Evolutionary conservation across 495 filamentous ascomycete species (phyloP).

Genomic region (Endocarpon pusillum): DNA sequence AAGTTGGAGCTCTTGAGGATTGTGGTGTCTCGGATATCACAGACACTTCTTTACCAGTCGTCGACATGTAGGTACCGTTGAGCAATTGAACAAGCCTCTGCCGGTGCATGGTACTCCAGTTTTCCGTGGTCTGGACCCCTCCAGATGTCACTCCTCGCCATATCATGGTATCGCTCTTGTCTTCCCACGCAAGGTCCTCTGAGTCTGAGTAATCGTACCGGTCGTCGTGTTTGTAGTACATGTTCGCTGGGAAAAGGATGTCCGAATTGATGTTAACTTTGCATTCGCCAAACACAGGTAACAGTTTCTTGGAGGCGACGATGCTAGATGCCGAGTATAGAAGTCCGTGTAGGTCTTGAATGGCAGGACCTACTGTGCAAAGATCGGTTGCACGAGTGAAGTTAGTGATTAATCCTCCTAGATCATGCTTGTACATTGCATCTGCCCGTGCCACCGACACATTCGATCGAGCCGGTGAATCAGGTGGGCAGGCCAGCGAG

Average conservation of each 20-base stretch:
- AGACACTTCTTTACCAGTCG: slow-evolving; percentile 7
- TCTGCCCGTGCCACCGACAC: slow-evolving; percentile 20
- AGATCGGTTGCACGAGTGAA: slow-evolving; percentile 47
- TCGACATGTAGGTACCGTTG: slow-evolving; percentile 40
- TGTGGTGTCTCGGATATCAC: slow-evolving; percentile 7
- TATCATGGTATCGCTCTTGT: slow-evolving; percentile 37
- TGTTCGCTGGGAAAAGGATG: slow-evolving; percentile 57
- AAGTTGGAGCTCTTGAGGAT: slow-evolving; percentile 6
- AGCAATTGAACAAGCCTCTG: slow-evolving; percentile 56
- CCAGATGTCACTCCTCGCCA: slow-evolving; percentile 61
- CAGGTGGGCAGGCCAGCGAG: slow-evolving; percentile 40
- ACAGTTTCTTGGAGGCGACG: slow-evolving; percentile 34
- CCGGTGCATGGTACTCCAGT: slow-evolving; percentile 54
- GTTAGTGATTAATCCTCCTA: slow-evolving; percentile 46
- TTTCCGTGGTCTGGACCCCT: slow-evolving; percentile 41
- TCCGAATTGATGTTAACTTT: slow-evolving; percentile 70
- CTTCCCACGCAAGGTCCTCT: slow-evolving; percentile 29
- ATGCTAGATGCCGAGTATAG: slow-evolving; percentile 49
- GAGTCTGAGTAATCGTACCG: slow-evolving; percentile 44
- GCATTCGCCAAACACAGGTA: slow-evolving; percentile 60
- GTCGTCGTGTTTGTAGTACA: slow-evolving; percentile 55
- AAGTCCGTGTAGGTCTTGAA: slow-evolving; percentile 46
- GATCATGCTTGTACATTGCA: slow-evolving; percentile 15
- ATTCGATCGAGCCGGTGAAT: slow-evolving; percentile 35
- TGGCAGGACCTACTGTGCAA: slow-evolving; percentile 37